Base-by-base conservation (phyloP, 352 stramenopile species). In the Globisporangium camurandrum region DNA sequence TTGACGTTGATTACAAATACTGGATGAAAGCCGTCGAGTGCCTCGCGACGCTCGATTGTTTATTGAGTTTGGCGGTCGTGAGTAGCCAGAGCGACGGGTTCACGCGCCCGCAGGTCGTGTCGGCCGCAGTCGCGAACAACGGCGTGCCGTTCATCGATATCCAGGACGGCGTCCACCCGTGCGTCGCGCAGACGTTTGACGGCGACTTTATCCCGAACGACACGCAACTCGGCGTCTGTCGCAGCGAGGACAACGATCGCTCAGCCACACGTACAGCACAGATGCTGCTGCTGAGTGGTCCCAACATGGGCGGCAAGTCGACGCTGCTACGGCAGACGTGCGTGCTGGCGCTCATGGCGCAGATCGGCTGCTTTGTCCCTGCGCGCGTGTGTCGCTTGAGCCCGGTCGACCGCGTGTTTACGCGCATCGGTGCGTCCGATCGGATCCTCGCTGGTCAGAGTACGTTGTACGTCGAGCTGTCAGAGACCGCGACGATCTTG, bases 381-480 rank as follows among this genome's bases (percentile, higher is more conserved):
- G 97, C 97, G 16, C 66, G 87, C n/a, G 80, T 76, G 43, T 98
- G 84, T 51, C 69, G 68, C n/a, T 64, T 99, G 37, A 98, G 88
- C 38, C 97, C 96, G 0, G 84, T 99, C 2, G 97, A 99, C 67
- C 91, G 97, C 16, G 98, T 99, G 47, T 99, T 99, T 64, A 99
- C 97, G 19, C 87, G 97, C n/a, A 93, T 99, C 37, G 97, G 97
- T 33, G 97, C 97, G 1, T 97, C 86, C 8, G 97, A 99, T 64
- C 80, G 94, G 36, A 99, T 99, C 49, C 79, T 99, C 28, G 79
- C 94, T 8, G 97, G 97, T 1, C 96, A 99, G 59, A 98, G 91
- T 68, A 99, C 97, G n/a, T 98, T 99, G 46, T 99, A 97, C 64
- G 96, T 99, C 0, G 97, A 98, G 73, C 69, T 99, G 16, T 86